These are phyloP conservation scores for Lasiodiplodia sp. DNA, from an alignment of 2,329 filamentous ascomycete genomes.

Conservation along the genomic window DNA sequence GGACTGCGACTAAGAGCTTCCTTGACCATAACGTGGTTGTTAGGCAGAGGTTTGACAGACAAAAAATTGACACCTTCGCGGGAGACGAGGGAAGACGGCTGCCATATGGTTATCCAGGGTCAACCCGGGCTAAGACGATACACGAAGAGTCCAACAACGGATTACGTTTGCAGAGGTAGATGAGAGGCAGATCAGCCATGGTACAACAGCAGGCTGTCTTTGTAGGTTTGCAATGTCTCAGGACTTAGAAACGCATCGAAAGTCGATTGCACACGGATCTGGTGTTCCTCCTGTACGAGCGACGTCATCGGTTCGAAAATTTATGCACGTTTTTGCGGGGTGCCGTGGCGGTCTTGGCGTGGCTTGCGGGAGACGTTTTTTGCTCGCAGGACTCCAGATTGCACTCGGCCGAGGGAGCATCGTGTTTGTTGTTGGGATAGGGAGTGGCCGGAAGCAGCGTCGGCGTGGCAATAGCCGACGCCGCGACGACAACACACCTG, in stretches of 20 bases:
- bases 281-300: background rate
- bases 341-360: background rate
- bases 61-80: too few relatives aligned
- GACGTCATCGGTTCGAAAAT: background rate
- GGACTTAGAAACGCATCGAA: background rate
- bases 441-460: background rate
- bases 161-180: too few relatives aligned
- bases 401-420: background rate
- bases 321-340: constrained; percentile 1
- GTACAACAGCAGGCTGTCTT: too few relatives aligned
- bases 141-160: too few relatives aligned
- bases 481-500: background rate
- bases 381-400: background rate
- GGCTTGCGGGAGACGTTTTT: background rate
- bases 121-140: too few relatives aligned
- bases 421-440: background rate
- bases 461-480: background rate
- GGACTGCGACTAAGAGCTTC: too few relatives aligned
- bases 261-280: background rate
- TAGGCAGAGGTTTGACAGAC: too few relatives aligned
- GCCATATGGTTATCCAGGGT: too few relatives aligned
- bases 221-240: background rate
- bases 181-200: too few relatives aligned
- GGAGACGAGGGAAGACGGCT: too few relatives aligned
- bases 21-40: too few relatives aligned